Evolutionary conservation across 169 alveolate genomes (phyloP).

Genomic region (Eimeria necatrix): DNA sequence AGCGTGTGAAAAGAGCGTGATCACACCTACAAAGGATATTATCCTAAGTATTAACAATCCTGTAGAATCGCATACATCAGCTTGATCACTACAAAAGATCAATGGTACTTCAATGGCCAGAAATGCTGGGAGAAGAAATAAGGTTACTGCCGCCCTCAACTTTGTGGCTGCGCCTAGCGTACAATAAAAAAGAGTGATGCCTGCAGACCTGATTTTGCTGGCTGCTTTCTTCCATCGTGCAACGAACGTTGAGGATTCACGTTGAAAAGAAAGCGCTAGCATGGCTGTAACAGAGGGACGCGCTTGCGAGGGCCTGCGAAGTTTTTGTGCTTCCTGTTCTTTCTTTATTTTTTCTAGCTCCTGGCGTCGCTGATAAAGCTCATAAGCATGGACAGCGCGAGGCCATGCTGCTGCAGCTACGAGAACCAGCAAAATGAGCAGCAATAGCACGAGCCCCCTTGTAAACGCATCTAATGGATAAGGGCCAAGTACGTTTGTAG

Average conservation of each 20-base stretch:
- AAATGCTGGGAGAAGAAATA: constrained; percentile 22
- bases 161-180: background rate
- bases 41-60: background rate
- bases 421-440: constrained; percentile 8
- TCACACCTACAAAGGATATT: background rate
- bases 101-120: constrained; percentile 27
- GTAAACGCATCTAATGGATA: constrained; percentile 25
- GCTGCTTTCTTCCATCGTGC: background rate
- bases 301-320: constrained; percentile 60
- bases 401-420: constrained; percentile 54
- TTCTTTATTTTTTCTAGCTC: constrained; percentile 39
- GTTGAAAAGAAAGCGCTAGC: constrained; percentile 29
- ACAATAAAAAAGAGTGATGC: background rate
- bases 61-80: background rate
- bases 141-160: constrained; percentile 19
- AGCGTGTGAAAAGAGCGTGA: background rate
- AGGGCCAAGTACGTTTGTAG: constrained; percentile 44
- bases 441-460: constrained; percentile 4
- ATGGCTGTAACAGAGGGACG: constrained; percentile 72
- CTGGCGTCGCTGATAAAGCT: constrained; percentile 28
- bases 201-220: background rate
- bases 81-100: constrained; percentile 64
- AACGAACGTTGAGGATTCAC: background rate
- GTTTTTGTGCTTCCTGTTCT: constrained; percentile 50
- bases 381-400: constrained; percentile 7